Percentiles rank a stretch among this genome's conserved stretches.
These are phyloP conservation scores for Colletotrichum acutatum DNA, from an alignment of 2,329 filamentous ascomycete genomes.

Conservation along the genomic window DNA sequence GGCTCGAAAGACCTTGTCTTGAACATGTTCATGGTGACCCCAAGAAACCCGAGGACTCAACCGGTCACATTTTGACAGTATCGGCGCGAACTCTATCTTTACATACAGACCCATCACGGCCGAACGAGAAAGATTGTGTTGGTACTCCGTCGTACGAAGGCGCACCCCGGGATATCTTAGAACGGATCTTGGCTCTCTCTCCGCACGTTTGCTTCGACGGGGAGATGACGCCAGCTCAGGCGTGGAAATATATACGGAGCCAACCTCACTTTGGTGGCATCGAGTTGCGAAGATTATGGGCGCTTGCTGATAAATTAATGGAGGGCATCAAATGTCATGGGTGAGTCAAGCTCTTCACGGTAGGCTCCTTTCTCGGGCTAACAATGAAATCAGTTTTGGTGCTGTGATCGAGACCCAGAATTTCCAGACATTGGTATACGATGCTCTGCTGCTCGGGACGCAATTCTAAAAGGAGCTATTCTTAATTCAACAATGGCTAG, in stretches of 20 bases:
- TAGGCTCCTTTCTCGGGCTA: not conserved
- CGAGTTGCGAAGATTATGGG: conserved; percentile 40
- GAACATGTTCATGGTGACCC: conserved; percentile 42
- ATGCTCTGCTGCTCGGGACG: not conserved
- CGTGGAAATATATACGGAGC: conserved; percentile 48
- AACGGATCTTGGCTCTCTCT: conserved; percentile 40
- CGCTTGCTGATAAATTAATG: conserved; percentile 42
- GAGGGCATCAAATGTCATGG: conserved; percentile 50
- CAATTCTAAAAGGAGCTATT: not conserved
- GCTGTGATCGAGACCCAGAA: conserved; percentile 7
- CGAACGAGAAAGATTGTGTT: not conserved
- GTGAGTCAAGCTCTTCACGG: conserved; percentile 19
- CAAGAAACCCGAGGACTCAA: conserved; percentile 39
- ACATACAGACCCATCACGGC: not conserved
- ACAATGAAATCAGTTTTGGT: conserved; percentile 11
- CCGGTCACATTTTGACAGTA: conserved; percentile 42
- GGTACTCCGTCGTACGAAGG: conserved; percentile 13
- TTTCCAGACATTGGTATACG: conserved; percentile 16
- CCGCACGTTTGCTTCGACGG: conserved; percentile 42
- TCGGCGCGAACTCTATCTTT: conserved; percentile 38
- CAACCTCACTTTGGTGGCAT: conserved; percentile 46
- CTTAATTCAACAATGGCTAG: not conserved
- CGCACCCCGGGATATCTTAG: conserved; percentile 38
- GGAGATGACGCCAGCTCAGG: conserved; percentile 52
- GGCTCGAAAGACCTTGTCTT: conserved; percentile 44